A percentile compares a stretch with the other conserved stretches of the same genome.
These are phyloP conservation scores for Taphrina wiesneri DNA, from an alignment of 1,139 yeast species.

Conservation along the genomic window DNA sequence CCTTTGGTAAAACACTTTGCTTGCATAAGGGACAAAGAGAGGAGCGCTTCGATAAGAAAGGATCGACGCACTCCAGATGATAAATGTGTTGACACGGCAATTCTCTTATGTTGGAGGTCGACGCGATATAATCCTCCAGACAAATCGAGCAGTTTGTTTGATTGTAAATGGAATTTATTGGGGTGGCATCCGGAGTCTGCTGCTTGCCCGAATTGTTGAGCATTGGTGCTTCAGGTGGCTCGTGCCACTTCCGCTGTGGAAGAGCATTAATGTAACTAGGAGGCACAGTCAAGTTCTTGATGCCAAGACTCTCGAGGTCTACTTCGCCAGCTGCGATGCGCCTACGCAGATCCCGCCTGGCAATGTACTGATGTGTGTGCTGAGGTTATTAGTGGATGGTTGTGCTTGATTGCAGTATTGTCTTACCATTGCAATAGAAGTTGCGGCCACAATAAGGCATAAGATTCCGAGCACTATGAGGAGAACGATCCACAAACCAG, in stretches of 20 bases:
- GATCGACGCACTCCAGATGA: constrained; percentile 43
- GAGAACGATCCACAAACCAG: constrained; percentile 40
- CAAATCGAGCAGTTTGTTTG: constrained; percentile 44
- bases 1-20: constrained; percentile 41
- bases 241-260: constrained; percentile 40
- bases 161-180: constrained; percentile 21
- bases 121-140: constrained; percentile 42
- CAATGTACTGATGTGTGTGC: constrained; percentile 39
- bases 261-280: constrained; percentile 40
- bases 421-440: constrained; percentile 36
- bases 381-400: background rate
- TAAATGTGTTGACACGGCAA: constrained; percentile 43
- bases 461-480: constrained; percentile 39
- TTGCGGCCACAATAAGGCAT: constrained; percentile 29
- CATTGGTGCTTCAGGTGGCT: background rate
- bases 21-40: constrained; percentile 44
- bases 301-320: constrained; percentile 42
- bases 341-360: constrained; percentile 40
- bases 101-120: constrained; percentile 41
- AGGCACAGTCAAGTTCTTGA: constrained; percentile 42
- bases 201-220: background rate
- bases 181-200: background rate
- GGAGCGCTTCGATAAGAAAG: constrained; percentile 41
- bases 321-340: constrained; percentile 42
- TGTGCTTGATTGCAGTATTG: background rate